Evolutionary conservation across 1,284 basidiomycete species (phyloP), one percentile per base, ranked within the genome.

Genomic region (Trichosporon asahii): DNA sequence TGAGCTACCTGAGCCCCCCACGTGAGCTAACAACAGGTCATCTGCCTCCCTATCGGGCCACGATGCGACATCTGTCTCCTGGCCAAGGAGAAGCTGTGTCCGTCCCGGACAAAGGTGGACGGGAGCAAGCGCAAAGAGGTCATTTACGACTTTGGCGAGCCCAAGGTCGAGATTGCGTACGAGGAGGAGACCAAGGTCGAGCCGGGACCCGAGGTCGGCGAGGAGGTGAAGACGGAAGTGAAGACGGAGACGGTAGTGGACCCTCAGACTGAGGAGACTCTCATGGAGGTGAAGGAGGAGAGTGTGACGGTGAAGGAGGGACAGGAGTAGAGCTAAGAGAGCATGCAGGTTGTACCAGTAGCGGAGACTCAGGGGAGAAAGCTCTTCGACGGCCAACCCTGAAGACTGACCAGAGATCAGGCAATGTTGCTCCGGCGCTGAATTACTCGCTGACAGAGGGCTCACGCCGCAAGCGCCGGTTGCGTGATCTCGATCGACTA

Each of bases 11-110:
- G 18, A 23, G 40, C 8, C 9, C 35, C n/a, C 6, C 12, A 8
- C 14, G 1, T 27, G 3, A 63, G 40, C 67, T 71, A 37, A 71
- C 65, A 57, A 37, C 66, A 77, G 76, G 76, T 78, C 21, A 87
- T 98, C 2, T 98, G 95, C 75, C 85, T 90, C 0, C 93, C 95
- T 1, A 87, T 93, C 8, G 88, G 89, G 0, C 94, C 95, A 0
- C 87, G 90, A 40, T 98, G 95, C 78, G 90, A 91, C 73, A 77
- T 87, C n/a, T 95, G 94, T 75, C 76, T 84, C 23, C 71, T 86
- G 1, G 84, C 79, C 0, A 75, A 77, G 67, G 75, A 77, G 57
- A 80, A 78, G 65, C 70, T 85, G 8, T 86, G 86, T 71, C 85
- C 85, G 0, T 81, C 80, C 0, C 73, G 81, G 27, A 78, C 81